Conservation (phyloP, 129 eudicot species). For the Rutidosis leptorrhynchoides region DNA sequence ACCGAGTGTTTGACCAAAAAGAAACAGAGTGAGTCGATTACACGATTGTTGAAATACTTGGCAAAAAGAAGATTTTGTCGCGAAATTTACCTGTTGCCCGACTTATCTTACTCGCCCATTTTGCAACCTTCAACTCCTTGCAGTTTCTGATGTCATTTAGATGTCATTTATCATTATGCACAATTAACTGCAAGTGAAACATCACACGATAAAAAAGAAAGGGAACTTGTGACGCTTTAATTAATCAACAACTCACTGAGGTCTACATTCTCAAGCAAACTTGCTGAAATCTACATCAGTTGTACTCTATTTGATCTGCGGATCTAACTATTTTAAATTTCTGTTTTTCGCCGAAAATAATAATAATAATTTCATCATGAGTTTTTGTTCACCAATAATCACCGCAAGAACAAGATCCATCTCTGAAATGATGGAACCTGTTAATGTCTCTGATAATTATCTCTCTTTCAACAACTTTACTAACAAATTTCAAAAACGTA, state of each 20-base stretch:
- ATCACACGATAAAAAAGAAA: neutral
- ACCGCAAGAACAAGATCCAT: conserved; percentile 75
- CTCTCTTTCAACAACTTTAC: conserved; percentile 59
- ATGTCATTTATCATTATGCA: conserved; percentile 5
- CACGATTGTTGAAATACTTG: too few relatives aligned
- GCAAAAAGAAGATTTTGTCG: too few relatives aligned
- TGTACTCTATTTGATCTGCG: too few relatives aligned
- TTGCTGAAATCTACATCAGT: too few relatives aligned
- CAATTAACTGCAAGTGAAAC: neutral
- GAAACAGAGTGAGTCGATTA: too few relatives aligned
- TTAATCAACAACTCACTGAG: neutral
- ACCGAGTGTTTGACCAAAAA: too few relatives aligned
- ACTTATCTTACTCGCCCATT: neutral
- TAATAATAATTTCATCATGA: neutral
- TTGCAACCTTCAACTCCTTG: neutral
- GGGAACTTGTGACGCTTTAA: neutral
- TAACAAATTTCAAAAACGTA: conserved; percentile 70
- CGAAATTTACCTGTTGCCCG: too few relatives aligned
- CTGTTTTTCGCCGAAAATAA: too few relatives aligned
- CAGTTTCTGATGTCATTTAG: neutral
- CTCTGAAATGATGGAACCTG: conserved; percentile 77
- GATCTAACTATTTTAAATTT: too few relatives aligned
- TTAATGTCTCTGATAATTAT: conserved; percentile 69
- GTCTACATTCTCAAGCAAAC: too few relatives aligned
- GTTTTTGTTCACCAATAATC: conserved; percentile 64